Base-by-base conservation (phyloP, 306 rosid genomes). In the Fagus sylvatica region DNA sequence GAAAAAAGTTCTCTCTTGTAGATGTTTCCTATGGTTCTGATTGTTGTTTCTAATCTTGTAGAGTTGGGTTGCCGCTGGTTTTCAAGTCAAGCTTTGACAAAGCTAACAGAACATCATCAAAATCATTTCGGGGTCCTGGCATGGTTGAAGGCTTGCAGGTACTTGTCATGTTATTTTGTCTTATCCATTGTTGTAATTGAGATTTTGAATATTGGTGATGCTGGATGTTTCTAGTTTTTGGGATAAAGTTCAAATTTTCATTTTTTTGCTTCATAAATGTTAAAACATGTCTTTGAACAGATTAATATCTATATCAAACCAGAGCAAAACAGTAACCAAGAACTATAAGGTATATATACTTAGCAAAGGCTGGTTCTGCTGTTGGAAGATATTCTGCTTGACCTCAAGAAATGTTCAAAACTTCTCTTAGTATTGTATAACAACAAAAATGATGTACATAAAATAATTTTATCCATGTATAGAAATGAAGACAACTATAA, bases 11-110 rank as follows among this genome's bases (percentile, higher is more conserved):
- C 6, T 40, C 7, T 40, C 43, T 40, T 40, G 43, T 40, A 40
- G 43, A 40, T 40, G 5, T 40, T 40, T 40, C 43, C 43, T 1
- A 40, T 40, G 43, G 43, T 40, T 4, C 7, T 40, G 1, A 5
- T 40, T 40, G 43, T 40, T 40, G 7, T 40, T 40, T 40, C 43
- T 40, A 40, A 40, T 40, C 6, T 40, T 40, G 43, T 40, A 40
- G 43, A 40, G 43, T 40, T 40, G 43, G 43, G 43, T 79, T 95
- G 84, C 98, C 98, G 7, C 83, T 95, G 88, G 90, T 95, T 40
- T 40, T 95, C 88, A 92, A 92, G 87, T 40, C 43, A 40, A 40
- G 43, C 43, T 40, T 40, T 40, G 43, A 40, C 43, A 40, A 40
- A 40, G 43, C 43, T 40, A 40, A 40, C 43, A 40, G 43, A 5